Evolutionary conservation across 768 basidiomycete genomes (phyloP).

Genomic region (Termitomyces sp.): DNA sequence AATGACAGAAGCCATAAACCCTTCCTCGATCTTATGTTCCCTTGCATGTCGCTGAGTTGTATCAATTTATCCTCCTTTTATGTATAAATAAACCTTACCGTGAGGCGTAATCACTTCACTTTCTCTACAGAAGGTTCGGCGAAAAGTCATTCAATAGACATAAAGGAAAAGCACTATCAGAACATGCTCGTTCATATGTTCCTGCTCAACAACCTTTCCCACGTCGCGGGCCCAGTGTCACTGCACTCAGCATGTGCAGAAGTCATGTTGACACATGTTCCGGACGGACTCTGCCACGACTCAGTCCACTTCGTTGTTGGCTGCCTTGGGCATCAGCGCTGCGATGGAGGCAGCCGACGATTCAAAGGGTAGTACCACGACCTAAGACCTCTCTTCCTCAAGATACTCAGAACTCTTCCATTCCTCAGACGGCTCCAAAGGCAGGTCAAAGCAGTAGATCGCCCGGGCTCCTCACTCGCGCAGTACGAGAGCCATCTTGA

Average conservation of each 20-base stretch:
- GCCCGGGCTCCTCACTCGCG: constrained; percentile 65
- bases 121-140: no score
- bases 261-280: background rate
- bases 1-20: no score
- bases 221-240: background rate
- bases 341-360: constrained; percentile 39
- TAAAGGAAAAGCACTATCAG: background rate
- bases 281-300: background rate
- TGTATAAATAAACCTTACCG: no score
- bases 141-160: background rate
- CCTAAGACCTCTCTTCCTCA: constrained; percentile 43
- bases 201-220: background rate
- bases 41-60: no score
- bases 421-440: constrained; percentile 46
- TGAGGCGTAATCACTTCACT: no score
- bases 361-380: constrained; percentile 23
- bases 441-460: constrained; percentile 64
- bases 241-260: background rate
- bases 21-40: no score
- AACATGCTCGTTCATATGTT: background rate
- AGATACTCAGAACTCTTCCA: constrained; percentile 48
- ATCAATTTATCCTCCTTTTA: no score
- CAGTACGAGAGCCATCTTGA: constrained; percentile 25
- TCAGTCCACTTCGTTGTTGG: constrained; percentile 50
- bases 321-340: constrained; percentile 58